Conservation (phyloP, 2,329 filamentous ascomycete genomes). For the Cercospora sp. region DNA sequence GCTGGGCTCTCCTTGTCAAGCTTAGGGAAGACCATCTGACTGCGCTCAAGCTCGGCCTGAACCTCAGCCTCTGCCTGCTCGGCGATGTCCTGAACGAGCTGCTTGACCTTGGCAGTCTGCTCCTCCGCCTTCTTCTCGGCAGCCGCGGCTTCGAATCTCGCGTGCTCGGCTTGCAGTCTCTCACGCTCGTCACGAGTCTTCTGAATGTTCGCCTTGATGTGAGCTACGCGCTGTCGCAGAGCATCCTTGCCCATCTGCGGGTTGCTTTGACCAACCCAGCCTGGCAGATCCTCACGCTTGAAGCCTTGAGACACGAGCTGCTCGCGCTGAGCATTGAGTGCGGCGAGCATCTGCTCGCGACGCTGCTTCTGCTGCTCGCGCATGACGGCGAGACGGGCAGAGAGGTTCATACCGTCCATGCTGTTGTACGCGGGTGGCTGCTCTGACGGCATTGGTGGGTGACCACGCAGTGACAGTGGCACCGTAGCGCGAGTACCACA, state of each 20-base stretch:
- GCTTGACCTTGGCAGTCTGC: slow-evolving; percentile 33
- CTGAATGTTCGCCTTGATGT: slow-evolving; percentile 38
- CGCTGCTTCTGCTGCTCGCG: slow-evolving; percentile 36
- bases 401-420: slow-evolving; percentile 24
- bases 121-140: slow-evolving; percentile 34
- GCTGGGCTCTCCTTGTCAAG: slow-evolving; percentile 90
- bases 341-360: slow-evolving; percentile 40
- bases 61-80: slow-evolving; percentile 38
- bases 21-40: slow-evolving; percentile 94
- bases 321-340: slow-evolving; percentile 28
- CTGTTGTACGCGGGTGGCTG: slow-evolving; percentile 26
- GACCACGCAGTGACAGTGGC: slow-evolving; percentile 1
- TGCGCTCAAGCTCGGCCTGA: slow-evolving; percentile 41
- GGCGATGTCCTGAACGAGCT: slow-evolving; percentile 37
- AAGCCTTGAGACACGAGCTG: slow-evolving; percentile 22
- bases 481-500: neutral
- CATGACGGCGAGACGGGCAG: slow-evolving; percentile 30
- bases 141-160: slow-evolving; percentile 35
- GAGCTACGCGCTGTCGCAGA: slow-evolving; percentile 35
- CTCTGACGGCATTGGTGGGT: slow-evolving; percentile 19
- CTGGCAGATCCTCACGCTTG: slow-evolving; percentile 22
- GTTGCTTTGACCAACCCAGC: slow-evolving; percentile 16
- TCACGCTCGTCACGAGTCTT: slow-evolving; percentile 37
- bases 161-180: slow-evolving; percentile 24
- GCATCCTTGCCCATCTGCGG: slow-evolving; percentile 24